phyloP scores from a whole-genome alignment of 352 stramenopile genomes.

The Globisporangium cystogenes region DNA sequence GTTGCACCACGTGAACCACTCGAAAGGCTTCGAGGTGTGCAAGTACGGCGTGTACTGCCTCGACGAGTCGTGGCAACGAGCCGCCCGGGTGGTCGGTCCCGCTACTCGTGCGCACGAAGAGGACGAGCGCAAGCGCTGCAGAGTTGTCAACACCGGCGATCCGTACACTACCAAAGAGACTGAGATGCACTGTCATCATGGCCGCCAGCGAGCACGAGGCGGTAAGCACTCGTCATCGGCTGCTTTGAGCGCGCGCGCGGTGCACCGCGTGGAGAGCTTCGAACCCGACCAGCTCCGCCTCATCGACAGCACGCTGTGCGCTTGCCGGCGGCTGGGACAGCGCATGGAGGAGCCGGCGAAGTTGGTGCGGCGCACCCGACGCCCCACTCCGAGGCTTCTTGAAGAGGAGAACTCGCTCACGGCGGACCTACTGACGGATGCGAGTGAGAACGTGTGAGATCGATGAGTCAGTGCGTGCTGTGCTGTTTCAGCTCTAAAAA shows the following conservation, averaged over 20 bases:
- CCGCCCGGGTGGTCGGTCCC: no score
- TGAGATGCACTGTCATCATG: background rate
- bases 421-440: background rate
- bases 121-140: no score
- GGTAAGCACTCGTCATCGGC: background rate
- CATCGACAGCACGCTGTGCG: background rate
- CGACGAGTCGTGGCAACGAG: background rate
- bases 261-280: background rate
- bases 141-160: no score
- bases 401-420: background rate
- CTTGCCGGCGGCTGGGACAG: background rate
- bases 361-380: background rate
- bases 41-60: conserved; percentile 1
- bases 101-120: no score
- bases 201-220: background rate
- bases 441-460: background rate
- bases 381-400: background rate
- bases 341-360: conserved; percentile 1
- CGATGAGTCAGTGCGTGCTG: no score
- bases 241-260: no score
- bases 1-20: conserved; percentile 45
- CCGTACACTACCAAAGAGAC: no score
- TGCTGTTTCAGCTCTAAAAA: no score
- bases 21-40: conserved; percentile 22
- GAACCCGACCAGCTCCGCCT: background rate